phyloP scores from a whole-genome alignment of 345 rosid species.

The Erysimum cheiranthoides region DNA sequence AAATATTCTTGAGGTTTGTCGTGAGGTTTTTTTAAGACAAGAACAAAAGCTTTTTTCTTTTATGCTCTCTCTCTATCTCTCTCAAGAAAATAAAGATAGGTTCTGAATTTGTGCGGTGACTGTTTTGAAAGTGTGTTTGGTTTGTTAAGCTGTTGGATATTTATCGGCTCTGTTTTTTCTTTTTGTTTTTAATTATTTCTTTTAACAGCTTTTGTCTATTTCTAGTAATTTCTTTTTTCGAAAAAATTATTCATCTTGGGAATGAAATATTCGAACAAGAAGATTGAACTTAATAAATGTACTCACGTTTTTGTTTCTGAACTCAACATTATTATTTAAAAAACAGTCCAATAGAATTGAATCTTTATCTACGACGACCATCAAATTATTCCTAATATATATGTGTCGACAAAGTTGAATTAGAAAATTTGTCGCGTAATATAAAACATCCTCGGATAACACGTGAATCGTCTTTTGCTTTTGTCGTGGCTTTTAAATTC shows the following conservation, averaged over 20 bases:
- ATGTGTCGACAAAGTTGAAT: conserved; percentile 38
- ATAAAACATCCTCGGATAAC: conserved; percentile 41
- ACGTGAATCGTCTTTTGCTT: conserved; percentile 34
- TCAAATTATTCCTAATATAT: neutral
- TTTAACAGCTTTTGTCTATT: conserved; percentile 15
- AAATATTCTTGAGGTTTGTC: conserved; percentile 1
- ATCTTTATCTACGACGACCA: conserved; percentile 11
- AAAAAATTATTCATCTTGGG: neutral
- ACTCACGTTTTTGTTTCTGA: neutral
- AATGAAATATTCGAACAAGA: conserved; percentile 3
- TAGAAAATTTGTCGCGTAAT: conserved; percentile 26
- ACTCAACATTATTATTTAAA: neutral
- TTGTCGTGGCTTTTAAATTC: conserved; percentile 34
- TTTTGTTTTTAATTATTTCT: neutral
- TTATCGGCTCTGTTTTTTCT: conserved; percentile 38
- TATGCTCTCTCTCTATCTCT: conserved; percentile 31
- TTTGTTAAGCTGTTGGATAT: conserved; percentile 39
- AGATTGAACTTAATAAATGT: neutral
- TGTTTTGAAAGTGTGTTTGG: conserved; percentile 31
- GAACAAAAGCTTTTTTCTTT: neutral
- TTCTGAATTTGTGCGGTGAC: conserved; percentile 46
- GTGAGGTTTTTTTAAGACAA: conserved; percentile 28
- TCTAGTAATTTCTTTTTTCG: neutral
- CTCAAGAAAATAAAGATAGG: conserved; percentile 33
- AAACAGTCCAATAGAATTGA: neutral